Base-by-base conservation (phyloP, 805 yeast species). In the Candida ortonii region DNA sequence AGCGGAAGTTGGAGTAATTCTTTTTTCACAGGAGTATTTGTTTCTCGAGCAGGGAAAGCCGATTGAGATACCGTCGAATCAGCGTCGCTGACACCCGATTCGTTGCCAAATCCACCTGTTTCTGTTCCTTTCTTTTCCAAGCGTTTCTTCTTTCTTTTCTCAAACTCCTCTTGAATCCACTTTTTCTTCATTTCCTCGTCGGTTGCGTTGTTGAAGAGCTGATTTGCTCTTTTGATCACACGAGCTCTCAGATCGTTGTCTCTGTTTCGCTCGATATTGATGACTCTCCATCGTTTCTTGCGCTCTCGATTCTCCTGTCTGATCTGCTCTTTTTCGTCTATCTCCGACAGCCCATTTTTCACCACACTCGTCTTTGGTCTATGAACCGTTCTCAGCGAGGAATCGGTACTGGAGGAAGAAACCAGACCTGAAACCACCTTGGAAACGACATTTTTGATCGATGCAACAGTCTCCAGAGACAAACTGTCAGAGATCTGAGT, bases 211-310 rank as follows among this genome's bases (percentile, higher is more conserved):
- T 95, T 93, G 61, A 76, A 88, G 46, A 81, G 61, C 13, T 60
- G 62, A 23, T 63, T 66, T 0, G 97, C 96, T 25, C 93, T 67
- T 45, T 80, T 81, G 44, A 74, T 70, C 14, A 90, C 80, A 36
- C 97, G 67, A 0, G 84, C 76, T 33, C 95, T 70, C 35, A 90
- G 65, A 53, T 90, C 97, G 50, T 86, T 82, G 56, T 88, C 96
- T 62, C 85, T 81, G 58, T 89, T 89, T 45, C 93, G 70, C 40
- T 81, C 81, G 7, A 75, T 72, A 53, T 90, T 87, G 17, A 76
- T 79, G 44, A 78, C 89, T 50, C 95, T 69, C 95, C 95, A 86
- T 46, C 75, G 73, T 61, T 83, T 80, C 62, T 86, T 86, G 14
- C 95, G 65, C 34, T 78, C 84, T 30, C 95, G 65, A 50, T 86